Evolutionary conservation across 768 basidiomycete genomes (phyloP).

Genomic region (Mycena indigotica): DNA sequence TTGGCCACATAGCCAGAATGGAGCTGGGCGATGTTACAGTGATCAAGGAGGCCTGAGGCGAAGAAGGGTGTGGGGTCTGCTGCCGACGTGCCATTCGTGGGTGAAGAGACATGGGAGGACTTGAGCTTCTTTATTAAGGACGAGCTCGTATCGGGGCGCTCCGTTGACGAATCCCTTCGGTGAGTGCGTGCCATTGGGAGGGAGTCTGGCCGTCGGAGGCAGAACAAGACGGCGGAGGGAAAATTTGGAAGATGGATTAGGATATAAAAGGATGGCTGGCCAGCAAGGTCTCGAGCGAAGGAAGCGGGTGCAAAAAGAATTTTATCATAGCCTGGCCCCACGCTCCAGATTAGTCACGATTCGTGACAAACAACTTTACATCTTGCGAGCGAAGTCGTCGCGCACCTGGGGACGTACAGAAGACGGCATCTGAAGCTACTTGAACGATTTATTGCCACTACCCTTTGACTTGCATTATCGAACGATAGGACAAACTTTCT

Average conservation of each 20-base stretch:
- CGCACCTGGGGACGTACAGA: neutral
- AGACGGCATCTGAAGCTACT: neutral
- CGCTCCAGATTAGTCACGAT: neutral
- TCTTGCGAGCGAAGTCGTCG: neutral
- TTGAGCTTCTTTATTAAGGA: constrained; percentile 32
- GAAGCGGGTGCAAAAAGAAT: neutral
- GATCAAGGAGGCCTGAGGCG: constrained; percentile 57
- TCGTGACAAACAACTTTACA: neutral
- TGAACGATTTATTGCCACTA: neutral
- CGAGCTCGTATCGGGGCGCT: constrained; percentile 11
- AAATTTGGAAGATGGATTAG: neutral
- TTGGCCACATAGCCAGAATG: constrained; percentile 56
- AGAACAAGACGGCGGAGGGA: neutral
- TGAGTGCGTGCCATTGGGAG: constrained; percentile 32
- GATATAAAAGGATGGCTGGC: neutral
- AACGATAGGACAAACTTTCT: neutral
- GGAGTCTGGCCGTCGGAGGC: neutral
- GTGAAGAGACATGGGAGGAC: constrained; percentile 28
- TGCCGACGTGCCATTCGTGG: constrained; percentile 12
- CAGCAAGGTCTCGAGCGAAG: neutral
- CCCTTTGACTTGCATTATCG: neutral
- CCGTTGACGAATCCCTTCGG: constrained; percentile 31
- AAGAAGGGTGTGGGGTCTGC: constrained; percentile 47
- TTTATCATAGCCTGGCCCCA: constrained; percentile 1
- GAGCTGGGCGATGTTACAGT: constrained; percentile 56